Base-by-base conservation (phyloP, 805 yeast species). In the Pachysolen tannophilus region DNA sequence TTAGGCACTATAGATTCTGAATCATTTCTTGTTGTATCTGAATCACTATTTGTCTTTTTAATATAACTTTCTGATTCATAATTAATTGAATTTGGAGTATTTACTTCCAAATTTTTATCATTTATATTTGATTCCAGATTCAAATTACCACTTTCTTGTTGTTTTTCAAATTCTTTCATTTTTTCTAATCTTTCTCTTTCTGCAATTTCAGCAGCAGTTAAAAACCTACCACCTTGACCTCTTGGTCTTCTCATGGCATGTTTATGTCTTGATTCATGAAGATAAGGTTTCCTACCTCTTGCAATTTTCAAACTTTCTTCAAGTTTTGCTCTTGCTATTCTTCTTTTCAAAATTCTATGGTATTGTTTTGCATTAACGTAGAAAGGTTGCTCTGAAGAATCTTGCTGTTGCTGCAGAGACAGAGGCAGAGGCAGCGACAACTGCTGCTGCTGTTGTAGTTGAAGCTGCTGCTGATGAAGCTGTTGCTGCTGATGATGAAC, bases 241-340 rank as follows among this genome's bases (percentile, higher is more conserved):
- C 99, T 75, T 11, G 98, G 97, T 55, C 99, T 74, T 53, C 97
- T 73, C 98, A 92, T 92, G 3, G 99, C 99, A 56, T 92, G 99
- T 55, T 92, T 90, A 56, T 92, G 99, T 49, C 99, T 72, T 14
- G 96, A 85, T 58, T 92, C 98, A 54, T 92, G 99, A 33, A 92
- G 58, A 57, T 94, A 90, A 9, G 97, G 97, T 53, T 82, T 81
- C 48, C 97, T 75, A 13, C 94, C 94, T 43, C 95, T 72, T 13
- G 92, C 88, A 4, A 83, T 83, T 51, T 85, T 82, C 43, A 90
- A 68, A 29, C 78, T 75, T 52, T 92, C 97, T 52, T 92, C 97
- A 26, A 92, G 68, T 55, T 79, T 82, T 5, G 97, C 97, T 35
- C 98, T 68, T 0, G 98, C 97, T 28, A 87, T 72, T 47, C 99